Conservation (phyloP, 371 early-diverging fungal species). For the Conidiobolus incongruus region DNA sequence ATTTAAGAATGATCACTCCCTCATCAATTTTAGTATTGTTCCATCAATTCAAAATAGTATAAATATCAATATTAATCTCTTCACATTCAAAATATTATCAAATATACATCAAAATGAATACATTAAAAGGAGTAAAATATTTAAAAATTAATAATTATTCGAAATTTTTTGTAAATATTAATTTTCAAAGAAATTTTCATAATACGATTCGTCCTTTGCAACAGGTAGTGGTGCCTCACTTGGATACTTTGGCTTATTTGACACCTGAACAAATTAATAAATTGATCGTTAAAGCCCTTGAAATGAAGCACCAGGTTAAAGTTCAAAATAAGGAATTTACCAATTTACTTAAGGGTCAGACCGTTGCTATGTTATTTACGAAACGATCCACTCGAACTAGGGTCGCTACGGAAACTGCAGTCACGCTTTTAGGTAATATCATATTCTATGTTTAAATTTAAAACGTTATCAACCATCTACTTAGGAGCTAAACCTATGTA, state of each 20-base stretch:
- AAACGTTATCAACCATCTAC: neutral
- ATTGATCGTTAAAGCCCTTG: conserved; percentile 18
- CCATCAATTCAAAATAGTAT: too few species aligned
- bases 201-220: too few species aligned
- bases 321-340: conserved; percentile 18
- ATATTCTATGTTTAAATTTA: neutral
- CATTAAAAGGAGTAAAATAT: too few species aligned
- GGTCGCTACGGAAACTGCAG: conserved; percentile 82
- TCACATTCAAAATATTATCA: too few species aligned
- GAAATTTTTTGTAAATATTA: too few species aligned
- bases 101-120: too few species aligned
- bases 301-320: conserved; percentile 25
- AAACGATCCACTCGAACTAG: conserved; percentile 91
- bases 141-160: too few species aligned
- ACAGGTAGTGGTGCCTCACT: conserved; percentile 15
- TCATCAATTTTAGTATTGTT: too few species aligned
- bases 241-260: conserved; percentile 22
- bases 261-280: conserved; percentile 15
- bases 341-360: conserved; percentile 39
- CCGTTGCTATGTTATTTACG: conserved; percentile 71
- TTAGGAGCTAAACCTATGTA: conserved; percentile 86
- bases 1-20: too few species aligned
- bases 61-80: too few species aligned
- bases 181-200: too few species aligned
- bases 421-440: conserved; percentile 44